Evolutionary conservation across 202 grass and related monocot genomes (phyloP).

Genomic region (Digitaria exilis): DNA sequence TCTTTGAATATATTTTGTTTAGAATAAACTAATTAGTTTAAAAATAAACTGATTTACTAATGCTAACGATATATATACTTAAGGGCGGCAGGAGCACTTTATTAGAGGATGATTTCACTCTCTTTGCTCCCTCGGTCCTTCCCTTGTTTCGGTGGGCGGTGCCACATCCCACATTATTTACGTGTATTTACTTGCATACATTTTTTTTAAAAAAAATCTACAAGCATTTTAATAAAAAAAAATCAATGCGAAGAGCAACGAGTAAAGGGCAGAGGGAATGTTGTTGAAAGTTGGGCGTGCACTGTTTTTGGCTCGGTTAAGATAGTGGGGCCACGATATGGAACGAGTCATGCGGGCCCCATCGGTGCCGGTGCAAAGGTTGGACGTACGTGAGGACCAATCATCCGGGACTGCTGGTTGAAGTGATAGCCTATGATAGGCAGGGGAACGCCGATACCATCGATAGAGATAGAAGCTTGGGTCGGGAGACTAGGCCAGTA

Average conservation of each 20-base stretch:
- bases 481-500: too few relatives aligned
- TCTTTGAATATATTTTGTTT: too few relatives aligned
- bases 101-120: neutral
- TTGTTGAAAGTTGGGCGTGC: neutral
- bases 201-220: neutral
- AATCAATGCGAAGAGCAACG: neutral
- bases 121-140: neutral
- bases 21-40: too few relatives aligned
- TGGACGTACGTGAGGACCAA: slow-evolving; percentile 30
- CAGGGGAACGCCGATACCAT: neutral
- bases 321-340: slow-evolving; percentile 1
- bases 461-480: neutral
- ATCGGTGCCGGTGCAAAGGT: neutral
- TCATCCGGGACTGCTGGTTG: neutral
- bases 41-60: too few relatives aligned
- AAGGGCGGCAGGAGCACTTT: too few relatives aligned
- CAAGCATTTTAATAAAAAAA: neutral
- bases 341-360: neutral
- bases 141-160: neutral
- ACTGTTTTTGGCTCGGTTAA: neutral
- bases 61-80: too few relatives aligned
- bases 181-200: neutral
- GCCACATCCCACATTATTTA: neutral
- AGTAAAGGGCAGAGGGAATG: neutral
- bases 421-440: neutral